phyloP scores from a whole-genome alignment of 805 yeast species.

The Nakazawaea holstii region DNA sequence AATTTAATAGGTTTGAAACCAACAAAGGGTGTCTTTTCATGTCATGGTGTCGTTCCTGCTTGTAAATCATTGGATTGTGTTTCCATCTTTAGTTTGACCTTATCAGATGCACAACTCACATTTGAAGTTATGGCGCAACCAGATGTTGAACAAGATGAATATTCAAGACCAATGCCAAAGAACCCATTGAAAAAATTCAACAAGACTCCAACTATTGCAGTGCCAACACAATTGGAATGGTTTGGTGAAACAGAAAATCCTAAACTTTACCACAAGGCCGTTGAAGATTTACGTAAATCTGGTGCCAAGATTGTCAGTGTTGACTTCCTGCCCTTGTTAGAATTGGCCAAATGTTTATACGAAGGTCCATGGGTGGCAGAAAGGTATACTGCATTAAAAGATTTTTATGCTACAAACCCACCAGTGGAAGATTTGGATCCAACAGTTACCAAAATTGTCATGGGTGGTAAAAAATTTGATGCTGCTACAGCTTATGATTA shows the following conservation, averaged over 20 bases:
- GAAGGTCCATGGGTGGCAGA: conserved; percentile 99
- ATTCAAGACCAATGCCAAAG: conserved; percentile 69
- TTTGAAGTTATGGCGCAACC: conserved; percentile 67
- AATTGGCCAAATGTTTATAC: conserved; percentile 80
- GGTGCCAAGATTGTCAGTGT: conserved; percentile 57
- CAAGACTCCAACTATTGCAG: conserved; percentile 59
- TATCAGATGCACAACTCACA: conserved; percentile 78
- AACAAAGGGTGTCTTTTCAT: conserved; percentile 80
- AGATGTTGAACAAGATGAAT: conserved; percentile 68
- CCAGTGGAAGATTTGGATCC: conserved; percentile 75
- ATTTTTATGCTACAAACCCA: conserved; percentile 65
- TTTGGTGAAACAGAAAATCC: conserved; percentile 79
- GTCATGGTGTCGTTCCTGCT: conserved; percentile 94
- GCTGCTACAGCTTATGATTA: conserved; percentile 82
- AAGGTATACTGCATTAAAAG: conserved; percentile 78
- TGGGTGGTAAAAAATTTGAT: conserved; percentile 68
- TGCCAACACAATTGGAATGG: conserved; percentile 74
- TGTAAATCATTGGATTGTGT: conserved; percentile 93
- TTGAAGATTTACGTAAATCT: conserved; percentile 42
- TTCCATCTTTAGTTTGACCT: conserved; percentile 72
- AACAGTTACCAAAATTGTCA: conserved; percentile 70
- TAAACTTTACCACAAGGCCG: conserved; percentile 55
- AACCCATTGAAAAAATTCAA: conserved; percentile 60
- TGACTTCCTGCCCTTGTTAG: conserved; percentile 72
- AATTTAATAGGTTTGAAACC: conserved; percentile 92